Conservation (phyloP, 2,329 filamentous ascomycete genomes). For the Huntiella savannae region DNA sequence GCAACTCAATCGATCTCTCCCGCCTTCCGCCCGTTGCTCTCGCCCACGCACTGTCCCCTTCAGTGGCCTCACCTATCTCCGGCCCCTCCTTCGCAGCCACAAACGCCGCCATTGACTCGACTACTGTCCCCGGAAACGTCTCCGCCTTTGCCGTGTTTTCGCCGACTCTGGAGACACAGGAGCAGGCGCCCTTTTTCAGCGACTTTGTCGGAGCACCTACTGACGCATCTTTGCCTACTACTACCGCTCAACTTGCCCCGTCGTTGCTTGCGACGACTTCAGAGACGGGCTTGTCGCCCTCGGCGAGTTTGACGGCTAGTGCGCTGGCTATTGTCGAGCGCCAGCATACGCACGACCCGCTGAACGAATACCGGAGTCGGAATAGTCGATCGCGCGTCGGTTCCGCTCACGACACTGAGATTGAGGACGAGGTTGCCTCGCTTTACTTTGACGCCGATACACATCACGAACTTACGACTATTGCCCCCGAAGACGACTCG, state of each 20-base stretch:
- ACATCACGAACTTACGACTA: not conserved
- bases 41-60: not conserved
- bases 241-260: not conserved
- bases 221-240: too few relatives aligned
- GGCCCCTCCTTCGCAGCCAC: not conserved
- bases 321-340: not conserved
- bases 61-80: not conserved
- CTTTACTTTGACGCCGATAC: slow-evolving; percentile 4
- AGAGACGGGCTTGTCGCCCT: not conserved
- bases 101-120: not conserved
- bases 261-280: not conserved
- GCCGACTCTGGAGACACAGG: slow-evolving; percentile 7
- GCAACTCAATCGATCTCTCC: not conserved
- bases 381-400: not conserved
- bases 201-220: slow-evolving; percentile 1
- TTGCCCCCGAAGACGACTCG: not conserved
- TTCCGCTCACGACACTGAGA: not conserved
- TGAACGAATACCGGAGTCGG: not conserved
- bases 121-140: not conserved
- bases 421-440: slow-evolving; percentile 5
- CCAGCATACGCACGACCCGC: not conserved
- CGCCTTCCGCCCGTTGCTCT: not conserved
- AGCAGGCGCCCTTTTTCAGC: slow-evolving; percentile 5
- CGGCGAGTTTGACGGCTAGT: not conserved
- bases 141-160: slow-evolving; percentile 6